Conservation (phyloP, 306 rosid species). For the Fragaria nilgerrensis region DNA sequence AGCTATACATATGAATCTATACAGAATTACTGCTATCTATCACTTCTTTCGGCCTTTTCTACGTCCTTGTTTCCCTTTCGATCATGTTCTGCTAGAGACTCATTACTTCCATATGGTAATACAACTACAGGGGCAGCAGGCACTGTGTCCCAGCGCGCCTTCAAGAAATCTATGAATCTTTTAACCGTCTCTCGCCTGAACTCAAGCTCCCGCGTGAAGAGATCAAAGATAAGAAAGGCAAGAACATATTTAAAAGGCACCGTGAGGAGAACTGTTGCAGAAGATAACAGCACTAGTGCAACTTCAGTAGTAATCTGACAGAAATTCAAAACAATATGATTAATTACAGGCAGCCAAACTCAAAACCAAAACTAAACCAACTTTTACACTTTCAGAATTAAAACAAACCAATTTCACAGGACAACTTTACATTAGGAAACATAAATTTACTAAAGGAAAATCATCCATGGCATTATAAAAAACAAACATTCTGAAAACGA, state of each 20-base stretch:
- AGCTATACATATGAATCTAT: constrained; percentile 10
- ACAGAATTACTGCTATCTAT: constrained; percentile 19
- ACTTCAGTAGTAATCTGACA: constrained; percentile 83
- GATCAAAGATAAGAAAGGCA: constrained; percentile 66
- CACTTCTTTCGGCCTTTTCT: constrained; percentile 44
- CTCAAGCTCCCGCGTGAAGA: constrained; percentile 81
- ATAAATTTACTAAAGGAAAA: neutral
- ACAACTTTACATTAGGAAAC: neutral
- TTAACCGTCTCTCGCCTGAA: constrained; percentile 75
- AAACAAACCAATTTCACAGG: neutral
- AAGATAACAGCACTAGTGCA: constrained; percentile 62
- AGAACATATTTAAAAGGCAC: constrained; percentile 80
- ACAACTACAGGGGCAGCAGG: constrained; percentile 91
- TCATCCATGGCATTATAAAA: neutral
- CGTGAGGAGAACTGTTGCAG: constrained; percentile 57
- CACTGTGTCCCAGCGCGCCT: constrained; percentile 85
- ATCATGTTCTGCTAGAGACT: constrained; percentile 38
- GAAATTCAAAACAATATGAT: constrained; percentile 24
- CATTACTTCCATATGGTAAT: constrained; percentile 65
- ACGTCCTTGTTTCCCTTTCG: constrained; percentile 38
- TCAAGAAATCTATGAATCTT: constrained; percentile 53
- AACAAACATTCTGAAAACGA: too few species aligned
- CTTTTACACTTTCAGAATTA: neutral
- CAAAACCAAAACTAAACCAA: neutral
- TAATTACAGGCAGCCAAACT: neutral